Conservation (phyloP, 2,329 filamentous ascomycete species). For the Microdochium paspali region DNA sequence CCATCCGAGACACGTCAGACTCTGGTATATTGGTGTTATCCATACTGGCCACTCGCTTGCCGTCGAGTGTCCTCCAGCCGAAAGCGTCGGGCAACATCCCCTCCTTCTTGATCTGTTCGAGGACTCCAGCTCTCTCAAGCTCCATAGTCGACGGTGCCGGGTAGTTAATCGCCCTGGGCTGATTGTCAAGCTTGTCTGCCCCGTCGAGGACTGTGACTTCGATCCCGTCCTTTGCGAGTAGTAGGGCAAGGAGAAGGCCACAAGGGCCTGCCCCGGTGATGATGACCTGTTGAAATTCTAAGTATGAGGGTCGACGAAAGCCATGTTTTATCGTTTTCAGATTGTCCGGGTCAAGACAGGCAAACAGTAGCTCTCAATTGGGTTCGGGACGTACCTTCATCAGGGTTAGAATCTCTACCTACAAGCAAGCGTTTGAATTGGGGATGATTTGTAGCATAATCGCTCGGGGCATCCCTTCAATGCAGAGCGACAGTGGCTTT, state of each 20-base stretch:
- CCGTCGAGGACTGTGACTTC: conserved; percentile 16
- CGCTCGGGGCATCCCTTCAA: no score
- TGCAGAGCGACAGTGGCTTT: no score
- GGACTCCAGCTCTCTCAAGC: conserved; percentile 16
- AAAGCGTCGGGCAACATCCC: conserved; percentile 15
- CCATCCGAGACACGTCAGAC: conserved; percentile 25
- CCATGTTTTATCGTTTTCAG: no score
- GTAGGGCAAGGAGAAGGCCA: conserved; percentile 10
- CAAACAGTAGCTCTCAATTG: no score
- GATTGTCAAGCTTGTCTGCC: conserved; percentile 13
- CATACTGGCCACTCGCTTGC: conserved; percentile 7
- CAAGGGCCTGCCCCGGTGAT: conserved; percentile 12
- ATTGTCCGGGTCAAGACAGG: no score
- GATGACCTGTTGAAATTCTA: background rate
- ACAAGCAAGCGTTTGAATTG: no score
- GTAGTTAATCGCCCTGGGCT: conserved; percentile 21
- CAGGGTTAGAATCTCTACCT: no score
- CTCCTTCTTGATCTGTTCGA: conserved; percentile 14
- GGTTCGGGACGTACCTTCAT: no score
- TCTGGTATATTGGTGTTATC: conserved; percentile 7
- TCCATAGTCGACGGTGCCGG: conserved; percentile 13
- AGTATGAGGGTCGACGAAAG: no score
- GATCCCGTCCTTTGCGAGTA: conserved; percentile 12
- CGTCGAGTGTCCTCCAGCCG: conserved; percentile 15
- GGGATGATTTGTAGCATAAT: no score